phyloP scores from a whole-genome alignment of 495 filamentous ascomycete genomes.

The Aspergillus haitiensis region DNA sequence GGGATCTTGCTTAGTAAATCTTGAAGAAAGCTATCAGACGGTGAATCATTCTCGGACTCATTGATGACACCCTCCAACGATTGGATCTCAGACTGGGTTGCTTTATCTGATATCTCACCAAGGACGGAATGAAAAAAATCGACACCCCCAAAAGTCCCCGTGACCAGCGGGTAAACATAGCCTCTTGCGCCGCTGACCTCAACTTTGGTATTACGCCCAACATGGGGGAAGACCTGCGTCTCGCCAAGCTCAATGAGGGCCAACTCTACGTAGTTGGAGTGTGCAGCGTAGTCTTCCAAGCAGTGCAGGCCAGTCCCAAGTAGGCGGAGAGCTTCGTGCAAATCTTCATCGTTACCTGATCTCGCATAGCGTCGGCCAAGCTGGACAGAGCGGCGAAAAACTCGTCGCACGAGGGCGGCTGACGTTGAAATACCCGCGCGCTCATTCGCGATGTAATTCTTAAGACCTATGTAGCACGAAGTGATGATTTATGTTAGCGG shows the following conservation, averaged over 20 bases:
- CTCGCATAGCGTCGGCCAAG: conserved; percentile 68
- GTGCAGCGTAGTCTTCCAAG: conserved; percentile 89
- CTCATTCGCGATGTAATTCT: conserved; percentile 90
- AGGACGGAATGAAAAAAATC: conserved; percentile 85
- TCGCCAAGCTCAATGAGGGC: conserved; percentile 84
- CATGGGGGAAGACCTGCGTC: conserved; percentile 76
- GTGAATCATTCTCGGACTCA: conserved; percentile 49
- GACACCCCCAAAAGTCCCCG: conserved; percentile 89
- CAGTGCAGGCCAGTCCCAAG: conserved; percentile 87
- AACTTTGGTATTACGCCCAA: conserved; percentile 68
- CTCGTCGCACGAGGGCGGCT: conserved; percentile 67
- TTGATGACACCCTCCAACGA: conserved; percentile 75
- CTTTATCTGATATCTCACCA: conserved; percentile 85
- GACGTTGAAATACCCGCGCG: conserved; percentile 70
- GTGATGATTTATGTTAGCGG: not conserved
- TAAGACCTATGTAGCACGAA: conserved; percentile 57
- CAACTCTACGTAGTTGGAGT: conserved; percentile 88
- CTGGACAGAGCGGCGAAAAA: conserved; percentile 70
- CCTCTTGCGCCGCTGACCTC: conserved; percentile 61
- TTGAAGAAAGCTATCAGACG: conserved; percentile 65
- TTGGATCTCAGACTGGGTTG: conserved; percentile 81
- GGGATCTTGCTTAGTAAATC: conserved; percentile 77
- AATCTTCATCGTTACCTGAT: conserved; percentile 63
- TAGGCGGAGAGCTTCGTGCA: conserved; percentile 81
- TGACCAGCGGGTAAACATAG: conserved; percentile 74